Conservation (phyloP, 352 stramenopile genomes). For the Phytophthora lateralis region DNA sequence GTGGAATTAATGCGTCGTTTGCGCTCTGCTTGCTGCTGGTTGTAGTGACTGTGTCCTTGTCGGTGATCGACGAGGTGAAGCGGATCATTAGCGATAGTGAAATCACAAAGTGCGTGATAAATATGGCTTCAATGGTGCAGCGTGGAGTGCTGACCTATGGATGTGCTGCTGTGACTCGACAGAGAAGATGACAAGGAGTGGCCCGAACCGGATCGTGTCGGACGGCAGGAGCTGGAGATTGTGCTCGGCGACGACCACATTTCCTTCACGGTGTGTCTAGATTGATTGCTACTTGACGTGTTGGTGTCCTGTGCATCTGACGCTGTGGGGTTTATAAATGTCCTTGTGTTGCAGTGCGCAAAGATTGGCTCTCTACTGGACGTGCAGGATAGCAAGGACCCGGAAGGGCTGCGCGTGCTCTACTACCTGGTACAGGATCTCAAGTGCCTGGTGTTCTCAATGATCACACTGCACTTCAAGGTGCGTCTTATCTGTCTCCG, state of each 20-base stretch:
- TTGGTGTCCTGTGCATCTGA: neutral
- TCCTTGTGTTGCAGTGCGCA: constrained; percentile 70
- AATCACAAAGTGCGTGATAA: constrained; percentile 83
- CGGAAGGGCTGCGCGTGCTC: constrained; percentile 93
- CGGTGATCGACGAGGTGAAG: constrained; percentile 94
- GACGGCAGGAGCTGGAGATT: constrained; percentile 96
- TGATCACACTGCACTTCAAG: constrained; percentile 98
- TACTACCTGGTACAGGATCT: constrained; percentile 98
- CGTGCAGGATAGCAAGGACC: constrained; percentile 96
- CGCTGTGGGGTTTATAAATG: neutral
- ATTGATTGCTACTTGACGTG: neutral
- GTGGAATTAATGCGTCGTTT: neutral
- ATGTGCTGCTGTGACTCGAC: constrained; percentile 11
- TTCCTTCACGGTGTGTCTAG: constrained; percentile 91
- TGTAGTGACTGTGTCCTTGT: constrained; percentile 88
- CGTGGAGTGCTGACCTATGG: constrained; percentile 5
- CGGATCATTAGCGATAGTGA: constrained; percentile 93
- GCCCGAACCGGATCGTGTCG: constrained; percentile 93
- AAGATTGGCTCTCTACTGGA: constrained; percentile 97
- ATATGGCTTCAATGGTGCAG: neutral
- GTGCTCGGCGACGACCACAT: constrained; percentile 96
- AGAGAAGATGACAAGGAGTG: constrained; percentile 96
- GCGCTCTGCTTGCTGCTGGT: neutral
- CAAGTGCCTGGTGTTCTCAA: constrained; percentile 96
- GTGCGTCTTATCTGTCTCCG: constrained; percentile 35